Percentiles rank a stretch among this genome's conserved stretches.
These are phyloP conservation scores for Talaromyces sp. DNA, from an alignment of 2,329 filamentous ascomycete genomes.

Conservation along the genomic window DNA sequence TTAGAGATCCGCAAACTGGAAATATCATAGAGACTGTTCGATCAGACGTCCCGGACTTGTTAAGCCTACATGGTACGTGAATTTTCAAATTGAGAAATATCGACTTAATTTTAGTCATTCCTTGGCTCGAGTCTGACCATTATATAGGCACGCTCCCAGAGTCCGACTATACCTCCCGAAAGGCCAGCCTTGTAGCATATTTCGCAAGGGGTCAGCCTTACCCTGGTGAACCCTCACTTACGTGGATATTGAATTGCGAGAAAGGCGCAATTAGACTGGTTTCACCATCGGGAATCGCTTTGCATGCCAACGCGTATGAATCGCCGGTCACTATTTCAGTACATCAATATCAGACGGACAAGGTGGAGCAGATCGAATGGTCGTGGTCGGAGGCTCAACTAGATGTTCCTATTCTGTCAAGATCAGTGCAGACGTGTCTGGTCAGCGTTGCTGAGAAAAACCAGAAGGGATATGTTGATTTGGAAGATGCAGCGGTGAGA, in stretches of 20 bases:
- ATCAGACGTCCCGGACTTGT: slow-evolving; percentile 11
- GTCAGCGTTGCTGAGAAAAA: slow-evolving; percentile 8
- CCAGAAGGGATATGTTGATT: slow-evolving; percentile 7
- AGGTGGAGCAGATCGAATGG: slow-evolving; percentile 11
- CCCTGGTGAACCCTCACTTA: slow-evolving; percentile 5
- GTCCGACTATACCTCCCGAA: not conserved
- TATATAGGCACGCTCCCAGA: not conserved
- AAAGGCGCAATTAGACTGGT: slow-evolving; percentile 3
- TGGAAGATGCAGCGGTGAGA: slow-evolving; percentile 11
- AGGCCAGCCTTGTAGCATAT: slow-evolving; percentile 8
- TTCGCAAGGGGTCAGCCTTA: slow-evolving; percentile 11
- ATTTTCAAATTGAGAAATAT: not conserved
- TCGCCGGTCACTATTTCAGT: slow-evolving; percentile 10
- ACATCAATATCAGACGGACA: slow-evolving; percentile 10
- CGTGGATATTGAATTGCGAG: slow-evolving; percentile 12
- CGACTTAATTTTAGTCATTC: no score
- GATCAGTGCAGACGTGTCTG: slow-evolving; percentile 10
- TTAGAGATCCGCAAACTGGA: not conserved
- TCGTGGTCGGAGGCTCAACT: slow-evolving; percentile 11
- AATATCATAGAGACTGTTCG: not conserved
- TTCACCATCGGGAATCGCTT: slow-evolving; percentile 10
- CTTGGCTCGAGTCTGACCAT: not conserved
- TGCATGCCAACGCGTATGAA: slow-evolving; percentile 5
- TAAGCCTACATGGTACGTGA: slow-evolving; percentile 7
- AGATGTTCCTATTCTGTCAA: slow-evolving; percentile 1